These are phyloP conservation scores for Neurospora cerealis DNA, from an alignment of 495 filamentous ascomycete genomes.

Conservation along the genomic window DNA sequence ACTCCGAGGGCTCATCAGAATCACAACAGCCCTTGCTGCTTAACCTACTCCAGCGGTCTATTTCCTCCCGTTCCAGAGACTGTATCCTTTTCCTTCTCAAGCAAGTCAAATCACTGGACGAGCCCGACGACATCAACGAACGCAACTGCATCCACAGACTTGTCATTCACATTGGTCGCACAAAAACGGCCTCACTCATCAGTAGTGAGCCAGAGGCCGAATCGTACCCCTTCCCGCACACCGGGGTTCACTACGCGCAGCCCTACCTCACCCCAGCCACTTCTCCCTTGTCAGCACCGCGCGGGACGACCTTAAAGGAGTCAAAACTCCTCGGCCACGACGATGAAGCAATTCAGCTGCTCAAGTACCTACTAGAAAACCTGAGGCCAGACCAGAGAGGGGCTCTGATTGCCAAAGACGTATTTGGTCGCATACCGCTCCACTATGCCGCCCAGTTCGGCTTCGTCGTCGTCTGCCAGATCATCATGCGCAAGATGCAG, in stretches of 20 bases:
- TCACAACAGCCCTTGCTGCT: slow-evolving; percentile 49
- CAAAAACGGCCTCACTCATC: slow-evolving; percentile 50
- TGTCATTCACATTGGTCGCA: slow-evolving; percentile 78
- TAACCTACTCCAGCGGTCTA: slow-evolving; percentile 74
- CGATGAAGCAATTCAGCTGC: slow-evolving; percentile 64
- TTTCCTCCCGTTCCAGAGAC: slow-evolving; percentile 55
- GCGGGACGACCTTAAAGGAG: slow-evolving; percentile 32
- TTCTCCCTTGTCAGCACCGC: slow-evolving; percentile 44
- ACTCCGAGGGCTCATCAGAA: slow-evolving; percentile 38
- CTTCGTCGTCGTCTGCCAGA: slow-evolving; percentile 73
- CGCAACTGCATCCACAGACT: slow-evolving; percentile 89
- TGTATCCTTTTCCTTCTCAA: slow-evolving; percentile 62
- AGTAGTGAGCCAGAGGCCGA: slow-evolving; percentile 36
- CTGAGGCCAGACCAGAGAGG: slow-evolving; percentile 57
- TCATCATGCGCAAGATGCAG: slow-evolving; percentile 82
- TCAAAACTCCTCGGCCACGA: slow-evolving; percentile 53
- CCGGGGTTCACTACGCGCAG: slow-evolving; percentile 50
- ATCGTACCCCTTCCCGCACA: slow-evolving; percentile 35
- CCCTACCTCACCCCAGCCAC: slow-evolving; percentile 57
- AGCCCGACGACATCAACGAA: slow-evolving; percentile 84
- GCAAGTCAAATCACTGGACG: slow-evolving; percentile 59
- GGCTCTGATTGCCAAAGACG: slow-evolving; percentile 61
- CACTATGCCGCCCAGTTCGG: slow-evolving; percentile 97
- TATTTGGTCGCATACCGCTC: slow-evolving; percentile 75
- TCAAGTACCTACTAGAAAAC: slow-evolving; percentile 61